phyloP scores from a whole-genome alignment of 2,329 filamentous ascomycete genomes.

The Colletotrichum higginsianum region DNA sequence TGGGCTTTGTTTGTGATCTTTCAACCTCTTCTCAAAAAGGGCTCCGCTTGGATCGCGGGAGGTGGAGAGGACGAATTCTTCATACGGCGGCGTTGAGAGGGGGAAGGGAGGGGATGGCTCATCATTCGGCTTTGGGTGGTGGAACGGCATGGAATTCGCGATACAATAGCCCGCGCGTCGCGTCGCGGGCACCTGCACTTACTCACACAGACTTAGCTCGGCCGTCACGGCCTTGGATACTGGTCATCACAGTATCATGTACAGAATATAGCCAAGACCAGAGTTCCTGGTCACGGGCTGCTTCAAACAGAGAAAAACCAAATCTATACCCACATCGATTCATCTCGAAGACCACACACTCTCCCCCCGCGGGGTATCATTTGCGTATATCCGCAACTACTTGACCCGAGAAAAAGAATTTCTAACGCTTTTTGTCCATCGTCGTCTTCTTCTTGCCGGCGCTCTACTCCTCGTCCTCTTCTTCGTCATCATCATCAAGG shows the following conservation, averaged over 20 bases:
- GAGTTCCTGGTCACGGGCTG: slow-evolving; percentile 15
- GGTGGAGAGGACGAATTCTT: slow-evolving; percentile 15
- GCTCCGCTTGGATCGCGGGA: slow-evolving; percentile 13
- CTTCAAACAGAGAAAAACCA: slow-evolving; percentile 1
- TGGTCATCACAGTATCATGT: slow-evolving; percentile 34
- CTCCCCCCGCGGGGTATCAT: slow-evolving; percentile 33
- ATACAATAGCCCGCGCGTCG: slow-evolving; percentile 14
- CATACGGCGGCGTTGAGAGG: slow-evolving; percentile 38
- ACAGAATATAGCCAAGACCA: slow-evolving; percentile 31
- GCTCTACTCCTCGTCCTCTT: slow-evolving; percentile 52
- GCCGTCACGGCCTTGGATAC: slow-evolving; percentile 37
- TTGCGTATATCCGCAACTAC: slow-evolving; percentile 11
- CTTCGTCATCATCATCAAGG: slow-evolving; percentile 65
- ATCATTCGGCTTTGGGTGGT: slow-evolving; percentile 5
- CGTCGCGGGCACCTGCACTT: slow-evolving; percentile 7
- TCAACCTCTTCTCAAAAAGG: neutral
- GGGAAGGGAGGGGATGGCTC: neutral
- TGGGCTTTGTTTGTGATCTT: slow-evolving; percentile 8
- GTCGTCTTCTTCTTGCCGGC: slow-evolving; percentile 53
- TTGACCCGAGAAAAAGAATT: slow-evolving; percentile 17
- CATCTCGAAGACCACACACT: neutral
- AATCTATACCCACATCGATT: slow-evolving; percentile 20
- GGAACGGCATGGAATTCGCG: slow-evolving; percentile 21
- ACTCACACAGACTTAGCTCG: slow-evolving; percentile 12
- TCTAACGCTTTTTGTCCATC: slow-evolving; percentile 52